Evolutionary conservation across 345 rosid species (phyloP).

Genomic region (Rhodamnia argentea): DNA sequence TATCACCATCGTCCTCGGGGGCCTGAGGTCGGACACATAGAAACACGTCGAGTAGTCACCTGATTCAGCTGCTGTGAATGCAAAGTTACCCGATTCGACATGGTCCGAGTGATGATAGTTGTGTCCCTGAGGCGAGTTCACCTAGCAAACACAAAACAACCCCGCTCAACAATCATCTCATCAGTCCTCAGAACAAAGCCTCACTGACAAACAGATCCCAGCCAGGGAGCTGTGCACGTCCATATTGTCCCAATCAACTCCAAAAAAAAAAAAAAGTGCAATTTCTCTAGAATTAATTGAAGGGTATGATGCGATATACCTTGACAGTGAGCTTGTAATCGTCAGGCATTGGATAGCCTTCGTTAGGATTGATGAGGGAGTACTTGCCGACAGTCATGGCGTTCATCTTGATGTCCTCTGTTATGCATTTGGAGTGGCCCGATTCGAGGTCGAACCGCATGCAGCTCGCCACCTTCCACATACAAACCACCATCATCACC

Average conservation of each 20-base stretch:
- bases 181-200: neutral
- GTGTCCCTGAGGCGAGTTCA: conserved; percentile 50
- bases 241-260: neutral
- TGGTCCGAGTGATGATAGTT: conserved; percentile 38
- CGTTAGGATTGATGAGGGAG: conserved; percentile 42
- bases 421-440: conserved; percentile 57
- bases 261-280: no score
- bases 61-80: conserved; percentile 53
- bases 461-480: conserved; percentile 22
- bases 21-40: conserved; percentile 25
- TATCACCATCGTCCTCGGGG: conserved; percentile 19
- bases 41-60: conserved; percentile 70
- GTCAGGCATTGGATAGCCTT: conserved; percentile 43
- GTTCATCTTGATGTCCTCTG: conserved; percentile 63
- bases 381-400: conserved; percentile 63
- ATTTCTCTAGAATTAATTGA: neutral
- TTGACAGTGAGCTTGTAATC: conserved; percentile 45
- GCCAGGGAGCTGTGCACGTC: neutral
- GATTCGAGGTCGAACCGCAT: conserved; percentile 60
- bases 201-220: neutral
- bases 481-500: conserved; percentile 8
- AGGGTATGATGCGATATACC: conserved; percentile 10
- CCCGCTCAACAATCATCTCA: neutral
- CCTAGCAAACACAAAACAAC: conserved; percentile 21
- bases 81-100: conserved; percentile 59